phyloP scores from a whole-genome alignment of 176 grass and related monocot species.

The Metroxylon sagu region DNA sequence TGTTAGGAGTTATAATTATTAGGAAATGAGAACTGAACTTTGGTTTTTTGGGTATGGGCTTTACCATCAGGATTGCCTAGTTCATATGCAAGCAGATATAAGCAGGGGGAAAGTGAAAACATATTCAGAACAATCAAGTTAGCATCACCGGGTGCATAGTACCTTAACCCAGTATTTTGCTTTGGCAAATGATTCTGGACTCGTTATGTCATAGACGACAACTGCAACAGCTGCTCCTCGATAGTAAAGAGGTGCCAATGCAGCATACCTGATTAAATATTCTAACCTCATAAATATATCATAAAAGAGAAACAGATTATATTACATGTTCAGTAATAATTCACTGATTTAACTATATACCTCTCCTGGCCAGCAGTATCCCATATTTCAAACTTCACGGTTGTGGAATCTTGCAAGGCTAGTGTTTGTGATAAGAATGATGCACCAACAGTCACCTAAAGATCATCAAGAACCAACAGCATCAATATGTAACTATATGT shows the following conservation, averaged over 20 bases:
- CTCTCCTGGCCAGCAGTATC: conserved; percentile 97
- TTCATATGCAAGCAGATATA: no score
- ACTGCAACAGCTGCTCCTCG: conserved; percentile 85
- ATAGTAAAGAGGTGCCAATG: conserved; percentile 93
- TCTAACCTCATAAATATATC: background rate
- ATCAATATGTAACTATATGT: conserved; percentile 5
- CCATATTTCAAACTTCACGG: conserved; percentile 98
- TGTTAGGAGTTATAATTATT: no score
- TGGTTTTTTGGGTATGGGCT: no score
- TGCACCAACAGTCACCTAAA: conserved; percentile 83
- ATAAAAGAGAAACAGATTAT: no score
- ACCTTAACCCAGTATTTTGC: conserved; percentile 99
- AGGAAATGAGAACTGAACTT: no score
- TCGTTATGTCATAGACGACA: conserved; percentile 96
- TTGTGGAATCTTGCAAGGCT: conserved; percentile 75
- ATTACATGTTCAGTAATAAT: no score
- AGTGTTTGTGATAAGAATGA: conserved; percentile 96
- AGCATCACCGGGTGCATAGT: background rate
- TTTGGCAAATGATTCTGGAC: conserved; percentile 89
- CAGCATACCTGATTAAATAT: conserved; percentile 67
- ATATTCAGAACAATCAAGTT: no score
- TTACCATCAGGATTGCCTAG: no score
- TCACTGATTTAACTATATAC: conserved; percentile 22
- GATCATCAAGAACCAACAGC: conserved; percentile 23
- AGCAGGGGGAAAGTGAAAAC: no score